phyloP scores from a whole-genome alignment of 306 rosid genomes.

The Myrica gale region DNA sequence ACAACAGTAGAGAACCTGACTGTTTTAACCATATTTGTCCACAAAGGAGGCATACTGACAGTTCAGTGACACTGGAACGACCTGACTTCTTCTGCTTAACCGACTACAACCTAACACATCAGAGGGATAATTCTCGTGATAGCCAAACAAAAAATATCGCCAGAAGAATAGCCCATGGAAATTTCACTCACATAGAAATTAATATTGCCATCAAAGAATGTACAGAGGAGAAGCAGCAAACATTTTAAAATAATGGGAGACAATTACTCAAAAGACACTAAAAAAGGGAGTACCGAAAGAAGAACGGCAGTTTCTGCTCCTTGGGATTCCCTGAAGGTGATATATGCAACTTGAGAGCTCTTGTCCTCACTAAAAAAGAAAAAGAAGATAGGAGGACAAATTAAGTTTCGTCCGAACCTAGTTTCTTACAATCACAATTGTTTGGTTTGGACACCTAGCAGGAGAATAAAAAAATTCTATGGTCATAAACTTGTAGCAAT shows the following conservation, averaged over 20 bases:
- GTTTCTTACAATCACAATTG: neutral
- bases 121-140: neutral
- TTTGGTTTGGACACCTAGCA: neutral
- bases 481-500: too few relatives aligned
- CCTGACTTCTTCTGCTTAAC: too few relatives aligned
- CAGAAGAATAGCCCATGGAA: neutral
- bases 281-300: conserved; percentile 55
- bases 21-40: neutral
- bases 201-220: neutral
- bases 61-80: neutral
- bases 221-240: neutral
- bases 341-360: conserved; percentile 47
- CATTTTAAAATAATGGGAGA: conserved; percentile 7
- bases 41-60: neutral
- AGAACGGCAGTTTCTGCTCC: conserved; percentile 69
- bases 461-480: neutral
- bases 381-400: neutral
- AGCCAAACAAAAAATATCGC: neutral
- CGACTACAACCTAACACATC: neutral
- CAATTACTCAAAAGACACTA: neutral
- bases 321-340: conserved; percentile 56
- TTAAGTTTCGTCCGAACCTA: neutral
- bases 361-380: conserved; percentile 40
- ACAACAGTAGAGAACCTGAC: neutral
- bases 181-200: neutral